phyloP scores from a whole-genome alignment of 257 asterid species.

The Nemophila menziesii region DNA sequence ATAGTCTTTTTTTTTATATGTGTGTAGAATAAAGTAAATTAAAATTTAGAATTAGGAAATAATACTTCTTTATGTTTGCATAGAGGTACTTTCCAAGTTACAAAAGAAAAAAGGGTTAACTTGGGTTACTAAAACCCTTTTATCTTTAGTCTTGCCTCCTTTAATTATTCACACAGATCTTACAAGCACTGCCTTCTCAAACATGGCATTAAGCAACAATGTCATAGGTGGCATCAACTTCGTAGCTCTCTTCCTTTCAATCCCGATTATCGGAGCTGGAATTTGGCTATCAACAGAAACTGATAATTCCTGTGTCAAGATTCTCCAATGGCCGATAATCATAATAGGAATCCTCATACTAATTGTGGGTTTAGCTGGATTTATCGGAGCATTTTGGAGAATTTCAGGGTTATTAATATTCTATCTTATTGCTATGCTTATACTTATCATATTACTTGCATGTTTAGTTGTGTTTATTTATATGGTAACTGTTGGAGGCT shows the following conservation, averaged over 20 bases:
- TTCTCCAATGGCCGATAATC: constrained; percentile 78
- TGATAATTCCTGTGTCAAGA: constrained; percentile 65
- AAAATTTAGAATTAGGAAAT: no score
- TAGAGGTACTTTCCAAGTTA: no score
- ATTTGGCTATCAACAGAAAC: constrained; percentile 65
- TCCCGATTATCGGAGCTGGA: constrained; percentile 81
- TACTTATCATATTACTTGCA: constrained; percentile 49
- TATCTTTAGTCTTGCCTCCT: constrained; percentile 1
- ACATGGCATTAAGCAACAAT: constrained; percentile 65
- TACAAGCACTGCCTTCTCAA: constrained; percentile 1
- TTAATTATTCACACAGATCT: background rate
- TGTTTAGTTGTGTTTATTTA: constrained; percentile 58
- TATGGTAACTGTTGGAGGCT: constrained; percentile 57
- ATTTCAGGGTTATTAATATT: constrained; percentile 45
- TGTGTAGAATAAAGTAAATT: no score
- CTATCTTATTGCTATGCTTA: constrained; percentile 65
- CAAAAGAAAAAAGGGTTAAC: constrained; percentile 11
- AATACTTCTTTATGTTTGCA: no score
- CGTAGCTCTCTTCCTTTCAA: constrained; percentile 59
- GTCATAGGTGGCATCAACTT: constrained; percentile 74
- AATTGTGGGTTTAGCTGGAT: constrained; percentile 52
- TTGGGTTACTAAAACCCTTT: constrained; percentile 2
- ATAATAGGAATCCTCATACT: constrained; percentile 51
- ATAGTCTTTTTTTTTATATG: no score
- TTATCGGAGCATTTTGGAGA: constrained; percentile 76